These are phyloP conservation scores for Microthlaspi erraticum DNA, from an alignment of 345 rosid genomes.

Conservation along the genomic window DNA sequence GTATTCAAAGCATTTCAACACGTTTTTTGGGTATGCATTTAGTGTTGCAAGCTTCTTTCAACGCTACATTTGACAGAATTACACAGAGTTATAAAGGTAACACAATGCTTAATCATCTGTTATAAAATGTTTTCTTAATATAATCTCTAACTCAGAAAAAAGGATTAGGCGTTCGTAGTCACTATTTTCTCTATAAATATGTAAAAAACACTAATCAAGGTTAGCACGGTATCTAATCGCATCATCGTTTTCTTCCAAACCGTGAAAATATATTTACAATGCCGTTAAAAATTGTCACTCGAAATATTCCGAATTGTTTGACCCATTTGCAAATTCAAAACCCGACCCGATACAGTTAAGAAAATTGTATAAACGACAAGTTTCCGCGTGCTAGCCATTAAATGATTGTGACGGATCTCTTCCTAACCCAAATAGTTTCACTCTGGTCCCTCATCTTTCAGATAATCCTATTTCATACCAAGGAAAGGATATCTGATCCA, in stretches of 20 bases:
- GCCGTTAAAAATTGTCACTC: not conserved
- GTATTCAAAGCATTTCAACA: constrained; percentile 6
- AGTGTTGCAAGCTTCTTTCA: constrained; percentile 4
- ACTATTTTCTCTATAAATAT: not conserved
- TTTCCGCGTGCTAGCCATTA: constrained; percentile 63
- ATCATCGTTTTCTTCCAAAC: not conserved
- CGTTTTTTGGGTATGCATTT: not conserved
- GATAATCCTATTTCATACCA: constrained; percentile 7
- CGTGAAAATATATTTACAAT: not conserved
- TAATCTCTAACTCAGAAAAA: not conserved
- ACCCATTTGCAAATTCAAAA: constrained; percentile 25
- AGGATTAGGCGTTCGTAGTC: not conserved
- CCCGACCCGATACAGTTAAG: constrained; percentile 36
- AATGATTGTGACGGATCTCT: constrained; percentile 52
- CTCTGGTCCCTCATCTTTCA: constrained; percentile 9
- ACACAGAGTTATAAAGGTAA: not conserved
- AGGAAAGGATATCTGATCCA: not conserved
- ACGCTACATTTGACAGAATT: not conserved
- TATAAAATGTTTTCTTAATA: not conserved
- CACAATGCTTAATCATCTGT: not conserved
- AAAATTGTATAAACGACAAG: constrained; percentile 46
- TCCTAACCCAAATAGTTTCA: constrained; percentile 35
- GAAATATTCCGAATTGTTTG: no score
- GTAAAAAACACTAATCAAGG: no score
- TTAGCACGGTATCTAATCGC: not conserved